Evolutionary conservation across 192 early-diverging fungal species (phyloP).

Genomic region (Backusella australiensis): DNA sequence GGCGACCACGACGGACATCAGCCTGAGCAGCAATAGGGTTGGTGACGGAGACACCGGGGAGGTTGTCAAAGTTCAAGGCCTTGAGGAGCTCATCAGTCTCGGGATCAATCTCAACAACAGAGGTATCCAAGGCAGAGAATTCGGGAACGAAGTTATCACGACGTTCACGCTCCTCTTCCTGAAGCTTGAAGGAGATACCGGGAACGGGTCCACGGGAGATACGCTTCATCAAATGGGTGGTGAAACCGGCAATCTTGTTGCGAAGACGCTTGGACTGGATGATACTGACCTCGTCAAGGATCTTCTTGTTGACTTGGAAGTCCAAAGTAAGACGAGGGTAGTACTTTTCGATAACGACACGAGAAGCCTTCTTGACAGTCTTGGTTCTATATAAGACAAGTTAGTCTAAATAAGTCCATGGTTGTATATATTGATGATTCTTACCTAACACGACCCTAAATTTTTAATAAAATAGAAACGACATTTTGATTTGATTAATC

Average conservation of each 20-base stretch:
- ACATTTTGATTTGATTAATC: background rate
- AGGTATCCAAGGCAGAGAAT: conserved; percentile 90
- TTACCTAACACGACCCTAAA: conserved; percentile 79
- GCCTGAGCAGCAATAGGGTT: conserved; percentile 34
- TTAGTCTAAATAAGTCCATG: background rate
- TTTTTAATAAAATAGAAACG: background rate
- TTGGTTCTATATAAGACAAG: conserved; percentile 66
- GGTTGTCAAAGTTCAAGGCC: conserved; percentile 92
- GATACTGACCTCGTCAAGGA: conserved; percentile 95
- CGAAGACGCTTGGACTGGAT: conserved; percentile 98
- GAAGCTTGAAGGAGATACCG: conserved; percentile 99
- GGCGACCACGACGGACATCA: conserved; percentile 31
- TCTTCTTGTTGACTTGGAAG: conserved; percentile 99
- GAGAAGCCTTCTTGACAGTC: conserved; percentile 99
- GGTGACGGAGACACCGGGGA: conserved; percentile 77
- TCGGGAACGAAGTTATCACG: conserved; percentile 99
- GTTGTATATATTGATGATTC: background rate
- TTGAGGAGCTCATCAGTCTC: conserved; percentile 96
- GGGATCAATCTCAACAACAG: conserved; percentile 90
- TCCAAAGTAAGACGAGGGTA: conserved; percentile 98
- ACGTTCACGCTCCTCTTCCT: conserved; percentile 99
- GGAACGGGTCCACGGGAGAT: conserved; percentile 98
- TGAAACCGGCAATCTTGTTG: conserved; percentile 99
- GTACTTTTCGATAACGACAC: conserved; percentile 99
- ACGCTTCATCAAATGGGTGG: conserved; percentile 99